These are phyloP conservation scores for Neltuma alba DNA, from an alignment of 306 rosid species.

Conservation along the genomic window DNA sequence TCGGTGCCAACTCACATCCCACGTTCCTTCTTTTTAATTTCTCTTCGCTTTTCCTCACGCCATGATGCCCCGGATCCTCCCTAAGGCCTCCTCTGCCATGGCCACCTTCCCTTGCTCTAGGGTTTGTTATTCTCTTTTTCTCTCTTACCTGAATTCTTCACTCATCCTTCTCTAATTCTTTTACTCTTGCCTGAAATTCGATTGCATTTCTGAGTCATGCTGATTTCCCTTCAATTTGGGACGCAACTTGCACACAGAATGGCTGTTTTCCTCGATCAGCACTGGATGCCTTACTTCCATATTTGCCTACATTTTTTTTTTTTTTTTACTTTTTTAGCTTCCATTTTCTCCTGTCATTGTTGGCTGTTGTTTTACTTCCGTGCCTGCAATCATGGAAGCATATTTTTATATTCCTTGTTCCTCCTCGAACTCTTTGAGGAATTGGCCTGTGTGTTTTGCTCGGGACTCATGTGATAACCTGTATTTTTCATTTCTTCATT, in stretches of 20 bases:
- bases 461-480: background rate
- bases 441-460: background rate
- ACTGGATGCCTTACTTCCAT: background rate
- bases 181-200: background rate
- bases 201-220: background rate
- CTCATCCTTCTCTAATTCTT: background rate
- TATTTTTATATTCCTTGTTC: background rate
- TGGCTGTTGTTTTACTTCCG: background rate
- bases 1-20: constrained; percentile 38
- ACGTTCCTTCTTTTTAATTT: constrained; percentile 21
- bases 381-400: background rate
- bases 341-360: background rate
- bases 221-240: background rate
- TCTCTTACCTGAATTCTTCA: background rate
- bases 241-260: background rate
- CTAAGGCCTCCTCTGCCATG: constrained; percentile 58
- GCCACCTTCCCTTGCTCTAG: constrained; percentile 56
- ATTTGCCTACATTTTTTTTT: background rate
- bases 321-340: background rate
- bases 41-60: background rate
- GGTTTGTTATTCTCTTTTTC: constrained; percentile 30
- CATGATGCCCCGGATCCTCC: constrained; percentile 57
- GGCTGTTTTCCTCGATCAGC: background rate
- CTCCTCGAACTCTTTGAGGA: background rate
- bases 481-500: constrained; percentile 14